Evolutionary conservation across 2,329 filamentous ascomycete species (phyloP), one percentile per base, ranked within the genome.

Genomic region (Cytospora chrysosperma): DNA sequence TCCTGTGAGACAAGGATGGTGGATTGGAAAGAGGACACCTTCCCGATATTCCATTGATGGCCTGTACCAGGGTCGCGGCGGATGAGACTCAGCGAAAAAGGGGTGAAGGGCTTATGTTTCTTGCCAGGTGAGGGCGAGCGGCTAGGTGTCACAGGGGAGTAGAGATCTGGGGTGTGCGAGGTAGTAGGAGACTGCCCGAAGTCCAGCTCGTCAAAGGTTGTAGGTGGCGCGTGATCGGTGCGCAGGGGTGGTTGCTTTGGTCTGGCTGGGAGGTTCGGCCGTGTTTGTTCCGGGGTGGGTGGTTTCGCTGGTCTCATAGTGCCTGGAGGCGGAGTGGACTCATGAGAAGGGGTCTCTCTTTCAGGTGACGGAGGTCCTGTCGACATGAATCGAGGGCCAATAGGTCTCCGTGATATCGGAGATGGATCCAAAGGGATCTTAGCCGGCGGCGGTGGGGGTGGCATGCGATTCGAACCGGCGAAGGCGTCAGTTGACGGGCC

Each of bases 41-140:
- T 86, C 26, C 87, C 90, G 15, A 93, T 82, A 70, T 93, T 93
- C 89, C 89, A 92, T 73, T 93, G 90, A 61, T 81, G 81, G 9
- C 86, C 86, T 10, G 87, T 85, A 26, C 82, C 80, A 1, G 88
- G 88, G 72, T 93, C 88, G 67, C 90, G 85, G n/a, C 90, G 87
- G 69, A 93, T 92, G 17, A 93, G 74, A 0, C 86, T 88, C 17
- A 87, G 75, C 2, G 79, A 81, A 67, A 85, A 86, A 0, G 82
- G 79, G 0, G 75, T 73, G 54, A 77, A 73, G 8, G 73, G 68
- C 26, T 70, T 68, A 40, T 68, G 72, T 54, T 68, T 71, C 59
- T 76, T 78, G 27, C 67, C 62, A 3, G 78, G 79, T 1, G 78
- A 80, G 0, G 75, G 73, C 0, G 78, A 77, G n/a, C 74, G 71